A percentile compares a stretch with the other conserved stretches of the same genome.
phyloP scores from a whole-genome alignment of 257 asterid genomes.

The Rehmannia glutinosa region DNA sequence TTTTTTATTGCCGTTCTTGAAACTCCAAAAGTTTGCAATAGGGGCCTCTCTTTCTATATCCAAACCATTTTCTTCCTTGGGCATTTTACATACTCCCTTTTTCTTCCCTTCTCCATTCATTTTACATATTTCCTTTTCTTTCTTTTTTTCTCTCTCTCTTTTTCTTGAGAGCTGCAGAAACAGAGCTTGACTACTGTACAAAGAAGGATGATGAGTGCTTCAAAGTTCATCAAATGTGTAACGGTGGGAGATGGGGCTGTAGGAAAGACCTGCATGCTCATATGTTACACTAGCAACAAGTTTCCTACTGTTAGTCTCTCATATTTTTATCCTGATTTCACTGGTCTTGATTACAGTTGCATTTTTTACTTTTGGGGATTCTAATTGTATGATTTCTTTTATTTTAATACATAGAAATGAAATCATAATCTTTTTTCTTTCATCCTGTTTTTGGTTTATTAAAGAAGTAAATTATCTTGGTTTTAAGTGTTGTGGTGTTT shows the following conservation, averaged over 20 bases:
- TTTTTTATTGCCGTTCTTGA: constrained; percentile 51
- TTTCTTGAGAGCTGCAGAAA: not conserved
- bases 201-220: constrained; percentile 65
- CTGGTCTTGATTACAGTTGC: not conserved
- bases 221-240: constrained; percentile 95
- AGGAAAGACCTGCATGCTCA: constrained; percentile 98
- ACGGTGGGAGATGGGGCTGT: constrained; percentile 99
- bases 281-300: constrained; percentile 93
- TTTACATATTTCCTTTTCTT: not conserved
- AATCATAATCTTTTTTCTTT: not conserved
- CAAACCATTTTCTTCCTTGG: constrained; percentile 22
- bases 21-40: constrained; percentile 36
- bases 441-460: not conserved
- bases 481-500: not conserved
- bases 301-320: constrained; percentile 75
- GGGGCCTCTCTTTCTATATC: constrained; percentile 49
- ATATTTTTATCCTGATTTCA: not conserved
- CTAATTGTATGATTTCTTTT: not conserved
- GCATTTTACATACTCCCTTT: too few relatives aligned
- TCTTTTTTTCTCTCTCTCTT: not conserved
- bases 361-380: not conserved
- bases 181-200: not conserved
- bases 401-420: too few relatives aligned
- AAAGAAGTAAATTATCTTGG: not conserved
- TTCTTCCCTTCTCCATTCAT: constrained; percentile 1